Conservation (phyloP, 306 rosid genomes). For the Glycine latifolia region DNA sequence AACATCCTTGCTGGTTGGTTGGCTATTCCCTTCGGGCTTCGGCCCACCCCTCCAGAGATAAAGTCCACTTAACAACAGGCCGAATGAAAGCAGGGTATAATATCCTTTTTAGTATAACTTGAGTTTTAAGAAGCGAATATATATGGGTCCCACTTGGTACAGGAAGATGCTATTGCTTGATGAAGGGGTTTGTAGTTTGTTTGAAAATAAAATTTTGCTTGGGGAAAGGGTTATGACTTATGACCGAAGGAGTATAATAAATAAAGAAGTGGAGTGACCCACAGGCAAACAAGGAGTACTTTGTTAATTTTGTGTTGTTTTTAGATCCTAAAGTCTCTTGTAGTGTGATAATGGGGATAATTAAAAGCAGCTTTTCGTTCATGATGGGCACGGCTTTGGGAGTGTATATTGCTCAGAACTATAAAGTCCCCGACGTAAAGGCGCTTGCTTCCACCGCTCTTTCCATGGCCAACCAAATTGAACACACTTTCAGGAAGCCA, state of each 20-base stretch:
- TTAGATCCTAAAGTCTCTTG: not conserved
- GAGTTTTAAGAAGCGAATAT: not conserved
- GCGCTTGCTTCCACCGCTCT: conserved; percentile 33
- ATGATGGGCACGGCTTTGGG: not conserved
- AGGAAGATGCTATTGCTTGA: conserved; percentile 1
- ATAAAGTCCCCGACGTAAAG: conserved; percentile 30
- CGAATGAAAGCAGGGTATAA: too few relatives aligned
- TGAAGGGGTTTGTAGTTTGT: conserved; percentile 27
- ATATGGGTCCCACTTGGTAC: not conserved
- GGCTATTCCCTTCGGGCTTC: too few relatives aligned
- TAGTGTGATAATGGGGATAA: not conserved
- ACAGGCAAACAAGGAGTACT: too few relatives aligned
- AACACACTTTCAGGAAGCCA: conserved; percentile 41
- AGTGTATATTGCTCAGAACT: conserved; percentile 41
- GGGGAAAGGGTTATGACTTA: conserved; percentile 32
- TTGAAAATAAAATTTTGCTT: conserved; percentile 11
- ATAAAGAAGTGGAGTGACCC: not conserved
- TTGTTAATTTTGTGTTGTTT: not conserved
- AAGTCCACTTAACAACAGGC: too few relatives aligned
- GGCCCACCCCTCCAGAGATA: too few relatives aligned
- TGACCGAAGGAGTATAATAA: conserved; percentile 17
- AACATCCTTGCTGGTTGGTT: too few relatives aligned
- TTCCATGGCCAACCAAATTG: conserved; percentile 20
- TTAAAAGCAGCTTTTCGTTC: conserved; percentile 28
- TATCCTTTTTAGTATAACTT: too few relatives aligned